A percentile compares a stretch with the other conserved stretches of the same genome.
Conservation (phyloP, 805 yeast genomes). For the Teunomyces tritomae region DNA sequence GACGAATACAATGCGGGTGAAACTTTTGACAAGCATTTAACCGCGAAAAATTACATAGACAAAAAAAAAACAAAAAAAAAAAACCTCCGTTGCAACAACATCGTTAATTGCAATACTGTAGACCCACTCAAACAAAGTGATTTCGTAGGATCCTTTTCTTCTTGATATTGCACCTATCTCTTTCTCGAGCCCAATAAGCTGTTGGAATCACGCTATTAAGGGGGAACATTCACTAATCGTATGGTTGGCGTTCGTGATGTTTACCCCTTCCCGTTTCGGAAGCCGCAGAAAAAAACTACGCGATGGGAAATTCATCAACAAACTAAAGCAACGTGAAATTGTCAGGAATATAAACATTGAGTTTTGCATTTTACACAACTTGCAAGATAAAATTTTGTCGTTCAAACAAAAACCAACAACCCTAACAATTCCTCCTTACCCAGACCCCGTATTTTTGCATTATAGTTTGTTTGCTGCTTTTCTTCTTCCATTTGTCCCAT, state of each 20-base stretch:
- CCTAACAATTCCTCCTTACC: constrained; percentile 1
- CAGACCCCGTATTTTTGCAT: not conserved
- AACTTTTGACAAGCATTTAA: not conserved
- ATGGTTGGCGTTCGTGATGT: not conserved
- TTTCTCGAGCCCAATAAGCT: no score
- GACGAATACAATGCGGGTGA: not conserved
- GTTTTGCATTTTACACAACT: constrained; percentile 1
- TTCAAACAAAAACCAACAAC: constrained; percentile 4
- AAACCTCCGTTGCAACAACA: no score
- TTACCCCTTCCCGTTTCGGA: constrained; percentile 2
- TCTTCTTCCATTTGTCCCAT: not conserved
- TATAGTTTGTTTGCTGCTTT: not conserved
- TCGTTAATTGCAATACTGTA: no score
- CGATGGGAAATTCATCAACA: constrained; percentile 4
- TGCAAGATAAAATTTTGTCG: constrained; percentile 4
- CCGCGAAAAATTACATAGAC: not conserved
- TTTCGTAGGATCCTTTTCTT: no score
- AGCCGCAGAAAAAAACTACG: not conserved
- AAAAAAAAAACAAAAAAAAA: no score
- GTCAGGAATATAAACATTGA: constrained; percentile 2
- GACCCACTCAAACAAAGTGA: no score
- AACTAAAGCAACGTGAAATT: constrained; percentile 3
- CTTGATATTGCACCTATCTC: no score
- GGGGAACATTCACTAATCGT: not conserved
- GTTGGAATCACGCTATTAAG: not conserved